Evolutionary conservation across 1,139 yeast species (phyloP).

Genomic region (Yamadazyma trypodendri): DNA sequence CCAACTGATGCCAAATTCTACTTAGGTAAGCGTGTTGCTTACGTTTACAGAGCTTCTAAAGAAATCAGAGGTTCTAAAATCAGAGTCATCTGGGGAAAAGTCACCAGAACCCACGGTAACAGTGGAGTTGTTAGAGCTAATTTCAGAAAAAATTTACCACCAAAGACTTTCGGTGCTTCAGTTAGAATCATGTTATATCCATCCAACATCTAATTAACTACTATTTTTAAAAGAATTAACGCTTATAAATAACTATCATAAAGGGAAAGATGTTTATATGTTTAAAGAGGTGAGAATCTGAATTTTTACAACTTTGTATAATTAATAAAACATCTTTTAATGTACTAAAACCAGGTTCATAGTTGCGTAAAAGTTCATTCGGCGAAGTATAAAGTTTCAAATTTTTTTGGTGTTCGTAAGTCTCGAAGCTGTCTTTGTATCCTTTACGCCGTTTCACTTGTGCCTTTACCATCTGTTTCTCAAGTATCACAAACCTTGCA

Average conservation of each 20-base stretch:
- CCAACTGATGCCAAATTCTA: constrained; percentile 97
- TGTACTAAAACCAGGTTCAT: constrained; percentile 7
- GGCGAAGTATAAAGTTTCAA: too few species aligned
- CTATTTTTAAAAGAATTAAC: constrained; percentile 12
- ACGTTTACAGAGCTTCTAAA: constrained; percentile 98
- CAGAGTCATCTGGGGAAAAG: constrained; percentile 99
- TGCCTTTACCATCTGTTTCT: too few species aligned
- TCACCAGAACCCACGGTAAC: constrained; percentile 99
- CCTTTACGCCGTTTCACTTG: too few species aligned
- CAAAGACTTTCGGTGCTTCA: constrained; percentile 99
- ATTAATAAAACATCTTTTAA: constrained; percentile 15
- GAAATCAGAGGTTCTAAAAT: constrained; percentile 98
- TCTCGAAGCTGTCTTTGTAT: too few species aligned
- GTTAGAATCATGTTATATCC: constrained; percentile 99
- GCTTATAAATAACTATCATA: constrained; percentile 17
- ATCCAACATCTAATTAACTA: constrained; percentile 79
- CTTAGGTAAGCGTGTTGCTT: constrained; percentile 99
- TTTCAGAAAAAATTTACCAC: constrained; percentile 99
- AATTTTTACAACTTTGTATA: constrained; percentile 8
- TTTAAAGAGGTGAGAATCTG: constrained; percentile 7
- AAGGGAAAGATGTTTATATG: constrained; percentile 14
- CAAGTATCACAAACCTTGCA: too few species aligned
- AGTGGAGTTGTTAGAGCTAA: constrained; percentile 98
- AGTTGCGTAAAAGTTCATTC: too few species aligned
- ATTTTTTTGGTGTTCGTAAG: too few species aligned